Base-by-base conservation (phyloP, 116 monocot species). In the Iris pallida region DNA sequence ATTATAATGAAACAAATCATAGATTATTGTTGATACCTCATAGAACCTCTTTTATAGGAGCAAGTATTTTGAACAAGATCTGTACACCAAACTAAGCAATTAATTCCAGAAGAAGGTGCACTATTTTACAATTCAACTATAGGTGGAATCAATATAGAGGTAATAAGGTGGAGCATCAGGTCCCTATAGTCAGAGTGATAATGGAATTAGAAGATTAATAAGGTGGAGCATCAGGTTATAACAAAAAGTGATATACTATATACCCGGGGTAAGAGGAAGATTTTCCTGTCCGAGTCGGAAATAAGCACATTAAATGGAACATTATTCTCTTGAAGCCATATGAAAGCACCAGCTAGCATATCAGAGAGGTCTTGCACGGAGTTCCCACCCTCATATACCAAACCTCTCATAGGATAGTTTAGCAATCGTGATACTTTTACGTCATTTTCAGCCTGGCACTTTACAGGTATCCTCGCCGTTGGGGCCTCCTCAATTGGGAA, bases 361-460 rank as follows among this genome's bases (percentile, higher is more conserved):
- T 16, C 47, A 2, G 47, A 45, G 8, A 63, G 47, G 19, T 47
- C 63, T 11, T 63, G 45, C 16, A 63, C 18, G 47, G 10, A 47
- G 8, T 9, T 47, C 6, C 81, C 90, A 51, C 74, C 75, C 44
- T 86, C 86, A 55, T 74, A 90, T 58, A 83, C 86, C 46, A 90
- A 64, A 8, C 83, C 90, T 54, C 78, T 81, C 66, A 90, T 83
- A 0, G 90, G 90, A 65, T 86, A 90, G 42, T 74, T 72, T 67
- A 76, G 0, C 45, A 90, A 55, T 10, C 16, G 30, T 6, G 83
- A 81, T 57, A 86, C 53, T 55, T 65, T 81, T 20, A 83, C 69
- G 9, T 68, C 71, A 19, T 17, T 59, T 13, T 7, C 49, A 9
- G 7, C 0, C 20, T 48, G 18, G 12, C 66, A 68, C 49, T 78